Percentiles rank a stretch among this genome's conserved stretches.
Evolutionary conservation across 441 rosid genomes (phyloP).

Genomic region (Kokia cookei): DNA sequence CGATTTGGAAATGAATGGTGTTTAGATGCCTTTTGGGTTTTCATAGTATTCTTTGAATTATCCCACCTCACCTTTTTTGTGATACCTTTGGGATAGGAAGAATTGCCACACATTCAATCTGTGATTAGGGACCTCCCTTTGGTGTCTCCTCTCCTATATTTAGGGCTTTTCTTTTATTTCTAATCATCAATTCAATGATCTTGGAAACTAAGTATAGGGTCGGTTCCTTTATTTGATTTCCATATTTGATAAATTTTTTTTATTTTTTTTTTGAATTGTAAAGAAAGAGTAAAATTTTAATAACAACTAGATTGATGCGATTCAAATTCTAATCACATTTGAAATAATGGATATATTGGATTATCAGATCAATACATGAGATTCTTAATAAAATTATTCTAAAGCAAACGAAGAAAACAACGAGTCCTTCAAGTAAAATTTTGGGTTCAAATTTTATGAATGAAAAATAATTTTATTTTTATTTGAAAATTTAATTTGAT

Average conservation of each 20-base stretch:
- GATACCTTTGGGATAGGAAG: conserved; percentile 10
- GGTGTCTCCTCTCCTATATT: background rate
- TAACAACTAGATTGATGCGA: no score
- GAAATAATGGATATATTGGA: no score
- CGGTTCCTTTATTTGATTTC: background rate
- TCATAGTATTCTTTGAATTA: conserved; percentile 5
- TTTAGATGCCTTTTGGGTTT: background rate
- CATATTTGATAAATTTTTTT: background rate
- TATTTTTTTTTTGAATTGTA: no score
- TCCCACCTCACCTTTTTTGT: background rate
- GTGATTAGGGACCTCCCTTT: background rate
- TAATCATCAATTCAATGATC: background rate
- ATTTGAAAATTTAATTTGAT: no score
- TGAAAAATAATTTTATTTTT: no score
- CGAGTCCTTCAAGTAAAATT: no score
- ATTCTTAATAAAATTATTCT: no score
- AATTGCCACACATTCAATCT: conserved; percentile 16
- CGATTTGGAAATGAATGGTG: conserved; percentile 9
- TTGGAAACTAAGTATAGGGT: background rate
- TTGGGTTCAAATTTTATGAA: no score
- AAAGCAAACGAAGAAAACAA: background rate
- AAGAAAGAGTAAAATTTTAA: no score
- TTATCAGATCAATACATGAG: no score
- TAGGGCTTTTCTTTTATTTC: background rate
- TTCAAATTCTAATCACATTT: no score